phyloP scores from a whole-genome alignment of 176 grass and related monocot genomes.

The Pontederia paniculata region DNA sequence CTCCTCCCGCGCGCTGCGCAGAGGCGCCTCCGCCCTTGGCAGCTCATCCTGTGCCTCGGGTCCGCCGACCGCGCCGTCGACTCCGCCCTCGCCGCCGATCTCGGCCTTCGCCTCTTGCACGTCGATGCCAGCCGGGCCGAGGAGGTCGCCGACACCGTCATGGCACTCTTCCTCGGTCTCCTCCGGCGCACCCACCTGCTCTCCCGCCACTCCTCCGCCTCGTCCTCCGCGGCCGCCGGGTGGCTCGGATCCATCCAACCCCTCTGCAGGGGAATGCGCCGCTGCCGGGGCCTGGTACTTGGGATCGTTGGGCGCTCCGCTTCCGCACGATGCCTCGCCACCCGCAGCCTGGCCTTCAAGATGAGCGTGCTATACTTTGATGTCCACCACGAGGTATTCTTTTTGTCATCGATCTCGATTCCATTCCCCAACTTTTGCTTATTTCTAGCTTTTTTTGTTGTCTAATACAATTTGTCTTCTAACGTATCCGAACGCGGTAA shows the following conservation, averaged over 20 bases:
- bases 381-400: slow-evolving; percentile 34
- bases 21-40: slow-evolving; percentile 69
- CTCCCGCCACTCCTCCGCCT: slow-evolving; percentile 44
- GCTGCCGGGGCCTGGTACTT: slow-evolving; percentile 86
- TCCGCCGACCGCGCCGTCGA: slow-evolving; percentile 71
- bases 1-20: slow-evolving; percentile 71
- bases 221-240: slow-evolving; percentile 41
- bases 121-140: slow-evolving; percentile 77
- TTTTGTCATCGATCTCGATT: background rate
- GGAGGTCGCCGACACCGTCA: slow-evolving; percentile 91
- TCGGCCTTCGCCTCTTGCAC: slow-evolving; percentile 66
- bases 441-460: background rate
- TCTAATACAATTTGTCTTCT: background rate
- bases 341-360: slow-evolving; percentile 82
- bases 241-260: slow-evolving; percentile 74
- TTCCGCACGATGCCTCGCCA: slow-evolving; percentile 70
- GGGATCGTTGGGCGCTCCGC: slow-evolving; percentile 77
- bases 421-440: background rate
- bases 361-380: slow-evolving; percentile 97
- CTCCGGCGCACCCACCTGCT: slow-evolving; percentile 71
- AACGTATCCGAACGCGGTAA: too few relatives aligned
- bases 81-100: slow-evolving; percentile 49
- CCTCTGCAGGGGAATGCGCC: slow-evolving; percentile 73
- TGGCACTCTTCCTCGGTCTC: slow-evolving; percentile 77
- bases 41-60: slow-evolving; percentile 89